Evolutionary conservation across 768 basidiomycete species (phyloP).

Genomic region (Phanerochaete sordida): DNA sequence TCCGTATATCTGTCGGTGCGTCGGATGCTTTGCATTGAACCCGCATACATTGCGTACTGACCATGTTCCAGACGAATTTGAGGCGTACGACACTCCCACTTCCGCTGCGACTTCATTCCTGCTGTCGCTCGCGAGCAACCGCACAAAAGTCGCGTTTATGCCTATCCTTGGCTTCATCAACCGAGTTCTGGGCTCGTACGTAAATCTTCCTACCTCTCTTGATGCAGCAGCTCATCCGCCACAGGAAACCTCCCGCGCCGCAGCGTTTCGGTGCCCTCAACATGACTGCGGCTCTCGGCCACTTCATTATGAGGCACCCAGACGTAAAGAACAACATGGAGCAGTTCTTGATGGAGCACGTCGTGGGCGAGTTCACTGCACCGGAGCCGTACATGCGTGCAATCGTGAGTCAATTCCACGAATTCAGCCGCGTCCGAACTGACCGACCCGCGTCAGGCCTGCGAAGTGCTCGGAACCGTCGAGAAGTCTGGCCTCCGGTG

Average conservation of each 20-base stretch:
- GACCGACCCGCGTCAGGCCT: conserved; percentile 48
- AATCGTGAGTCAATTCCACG: conserved; percentile 48
- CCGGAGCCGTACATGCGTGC: conserved; percentile 72
- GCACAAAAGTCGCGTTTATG: conserved; percentile 80
- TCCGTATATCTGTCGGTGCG: conserved; percentile 70
- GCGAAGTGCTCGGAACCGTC: conserved; percentile 75
- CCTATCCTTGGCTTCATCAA: conserved; percentile 80
- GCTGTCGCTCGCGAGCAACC: conserved; percentile 69
- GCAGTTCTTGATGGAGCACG: conserved; percentile 68
- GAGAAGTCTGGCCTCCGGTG: conserved; percentile 68
- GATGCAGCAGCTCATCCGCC: not conserved
- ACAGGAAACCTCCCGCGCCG: conserved; percentile 47
- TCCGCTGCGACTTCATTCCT: conserved; percentile 80
- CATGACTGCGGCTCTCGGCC: conserved; percentile 72
- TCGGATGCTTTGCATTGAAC: not conserved
- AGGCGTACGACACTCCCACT: conserved; percentile 72
- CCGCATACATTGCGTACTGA: not conserved
- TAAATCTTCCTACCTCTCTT: conserved; percentile 12
- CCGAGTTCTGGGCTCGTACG: conserved; percentile 62
- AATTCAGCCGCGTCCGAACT: not conserved
- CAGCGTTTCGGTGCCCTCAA: conserved; percentile 85
- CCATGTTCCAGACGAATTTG: conserved; percentile 64
- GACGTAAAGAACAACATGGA: conserved; percentile 77
- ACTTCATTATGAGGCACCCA: conserved; percentile 82
- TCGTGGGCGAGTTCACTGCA: conserved; percentile 67